Evolutionary conservation across 352 stramenopile genomes (phyloP).

Genomic region (Globisporangium irregulare): DNA sequence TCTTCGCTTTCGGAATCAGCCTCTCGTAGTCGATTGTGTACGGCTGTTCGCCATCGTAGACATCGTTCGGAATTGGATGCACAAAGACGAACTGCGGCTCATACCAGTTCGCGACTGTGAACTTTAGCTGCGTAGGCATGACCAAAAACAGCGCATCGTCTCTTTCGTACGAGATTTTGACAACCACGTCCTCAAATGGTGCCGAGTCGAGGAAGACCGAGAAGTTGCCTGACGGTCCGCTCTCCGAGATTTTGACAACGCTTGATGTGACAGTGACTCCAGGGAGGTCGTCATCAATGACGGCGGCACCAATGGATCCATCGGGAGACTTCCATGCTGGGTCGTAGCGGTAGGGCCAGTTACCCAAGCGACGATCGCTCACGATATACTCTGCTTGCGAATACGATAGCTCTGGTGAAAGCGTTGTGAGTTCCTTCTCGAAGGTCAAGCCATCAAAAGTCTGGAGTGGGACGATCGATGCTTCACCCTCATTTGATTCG

Average conservation of each 20-base stretch:
- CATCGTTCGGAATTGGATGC: conserved; percentile 37
- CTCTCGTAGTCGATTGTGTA: conserved; percentile 52
- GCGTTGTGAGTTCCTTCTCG: conserved; percentile 16
- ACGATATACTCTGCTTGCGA: conserved; percentile 41
- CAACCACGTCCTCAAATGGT: conserved; percentile 39
- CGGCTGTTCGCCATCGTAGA: conserved; percentile 48
- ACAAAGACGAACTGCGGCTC: conserved; percentile 46
- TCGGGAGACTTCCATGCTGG: conserved; percentile 30
- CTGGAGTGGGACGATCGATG: conserved; percentile 31
- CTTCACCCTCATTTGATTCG: conserved; percentile 26
- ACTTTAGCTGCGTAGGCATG: conserved; percentile 40
- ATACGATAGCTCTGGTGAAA: conserved; percentile 36
- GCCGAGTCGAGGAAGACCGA: conserved; percentile 61
- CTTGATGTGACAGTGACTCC: conserved; percentile 49
- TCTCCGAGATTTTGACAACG: conserved; percentile 43
- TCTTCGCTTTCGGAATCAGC: conserved; percentile 48
- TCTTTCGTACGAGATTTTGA: conserved; percentile 44
- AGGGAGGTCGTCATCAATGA: conserved; percentile 67
- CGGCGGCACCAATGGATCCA: conserved; percentile 31
- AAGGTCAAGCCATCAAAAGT: conserved; percentile 22
- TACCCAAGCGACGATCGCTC: conserved; percentile 15
- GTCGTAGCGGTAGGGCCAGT: conserved; percentile 42
- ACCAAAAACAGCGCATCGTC: conserved; percentile 36
- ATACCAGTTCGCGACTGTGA: conserved; percentile 49
- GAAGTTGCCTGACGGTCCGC: conserved; percentile 35